Conservation (phyloP, 2,329 filamentous ascomycete species). For the Penicillium vulpinum region DNA sequence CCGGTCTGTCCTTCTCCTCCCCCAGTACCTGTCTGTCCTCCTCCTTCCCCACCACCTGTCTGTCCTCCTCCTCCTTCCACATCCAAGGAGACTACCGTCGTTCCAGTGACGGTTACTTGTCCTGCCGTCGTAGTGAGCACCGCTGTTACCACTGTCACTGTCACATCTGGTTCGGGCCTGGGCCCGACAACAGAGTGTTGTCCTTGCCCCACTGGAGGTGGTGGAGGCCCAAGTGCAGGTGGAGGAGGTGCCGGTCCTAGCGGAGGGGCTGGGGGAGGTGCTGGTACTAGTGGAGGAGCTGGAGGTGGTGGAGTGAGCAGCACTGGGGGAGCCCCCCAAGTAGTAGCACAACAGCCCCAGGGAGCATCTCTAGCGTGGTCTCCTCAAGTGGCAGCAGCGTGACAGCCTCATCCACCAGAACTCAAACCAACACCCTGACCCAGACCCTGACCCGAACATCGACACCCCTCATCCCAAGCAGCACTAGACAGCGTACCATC, state of each 20-base stretch:
- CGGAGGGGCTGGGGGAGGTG: neutral
- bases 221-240: neutral
- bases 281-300: neutral
- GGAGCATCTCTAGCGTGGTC: neutral
- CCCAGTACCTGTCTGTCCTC: neutral
- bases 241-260: neutral
- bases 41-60: neutral
- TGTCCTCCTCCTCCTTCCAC: neutral
- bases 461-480: conserved; percentile 4
- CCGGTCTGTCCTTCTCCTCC: neutral
- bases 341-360: neutral
- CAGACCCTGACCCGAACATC: neutral
- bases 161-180: neutral
- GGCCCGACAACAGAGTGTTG: neutral
- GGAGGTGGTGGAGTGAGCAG: neutral
- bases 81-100: neutral
- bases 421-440: neutral
- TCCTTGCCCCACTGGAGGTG: neutral
- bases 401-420: neutral
- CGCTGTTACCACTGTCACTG: conserved; percentile 1
- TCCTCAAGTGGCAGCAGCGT: neutral
- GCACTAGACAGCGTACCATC: neutral
- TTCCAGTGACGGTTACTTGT: conserved; percentile 7
- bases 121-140: conserved; percentile 2
- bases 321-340: neutral